Evolutionary conservation across 2,329 filamentous ascomycete species (phyloP).

Genomic region (Lecanoromycetidae sp.): DNA sequence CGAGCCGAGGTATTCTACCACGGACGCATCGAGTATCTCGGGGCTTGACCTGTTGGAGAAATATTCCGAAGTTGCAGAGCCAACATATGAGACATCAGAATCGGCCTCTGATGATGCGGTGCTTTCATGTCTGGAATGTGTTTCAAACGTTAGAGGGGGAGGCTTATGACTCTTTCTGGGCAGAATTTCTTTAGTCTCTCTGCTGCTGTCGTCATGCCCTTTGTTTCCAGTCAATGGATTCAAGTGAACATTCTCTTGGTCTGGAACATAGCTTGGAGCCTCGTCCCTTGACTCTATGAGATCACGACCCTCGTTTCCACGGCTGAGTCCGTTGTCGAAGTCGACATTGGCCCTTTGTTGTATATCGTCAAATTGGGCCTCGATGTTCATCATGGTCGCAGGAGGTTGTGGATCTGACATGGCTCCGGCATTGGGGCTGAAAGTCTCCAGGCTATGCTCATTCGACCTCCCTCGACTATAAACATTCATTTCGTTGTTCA

Average conservation of each 20-base stretch:
- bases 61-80: conserved; percentile 14
- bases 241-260: no score
- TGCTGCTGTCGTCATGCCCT: no score
- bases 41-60: conserved; percentile 21
- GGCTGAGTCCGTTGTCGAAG: background rate
- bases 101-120: conserved; percentile 2
- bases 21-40: conserved; percentile 21
- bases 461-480: background rate
- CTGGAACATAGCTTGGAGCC: no score
- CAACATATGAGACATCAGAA: conserved; percentile 12
- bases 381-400: background rate
- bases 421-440: background rate
- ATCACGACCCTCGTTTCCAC: no score
- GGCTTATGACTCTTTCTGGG: conserved; percentile 1
- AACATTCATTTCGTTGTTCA: conserved; percentile 40
- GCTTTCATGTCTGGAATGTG: background rate
- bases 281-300: no score
- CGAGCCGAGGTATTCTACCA: conserved; percentile 19
- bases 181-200: background rate
- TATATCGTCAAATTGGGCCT: background rate
- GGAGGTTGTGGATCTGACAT: background rate
- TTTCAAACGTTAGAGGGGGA: background rate
- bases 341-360: background rate
- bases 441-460: background rate
- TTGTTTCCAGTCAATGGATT: no score